Evolutionary conservation across 441 rosid genomes (phyloP), one percentile per base, ranked within the genome.

Genomic region (Pelargonium citronellum): DNA sequence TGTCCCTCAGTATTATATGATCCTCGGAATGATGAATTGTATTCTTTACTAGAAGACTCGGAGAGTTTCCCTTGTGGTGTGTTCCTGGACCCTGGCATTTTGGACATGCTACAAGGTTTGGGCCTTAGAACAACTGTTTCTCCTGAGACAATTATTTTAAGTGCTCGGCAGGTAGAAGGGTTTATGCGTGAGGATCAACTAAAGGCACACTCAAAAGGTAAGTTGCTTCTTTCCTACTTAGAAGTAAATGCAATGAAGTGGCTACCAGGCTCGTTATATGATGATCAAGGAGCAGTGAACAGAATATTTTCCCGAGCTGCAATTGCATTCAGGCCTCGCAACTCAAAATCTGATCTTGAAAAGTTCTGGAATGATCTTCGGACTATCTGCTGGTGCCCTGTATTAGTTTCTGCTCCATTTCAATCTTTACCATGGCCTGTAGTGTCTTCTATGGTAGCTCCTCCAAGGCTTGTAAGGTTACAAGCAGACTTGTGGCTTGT

Each of bases 351-450:
- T 81, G 96, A 89, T 77, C 82, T 95, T 66, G 90, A 87, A 74
- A 95, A 87, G 80, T 91, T 95, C 73, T 95, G 97, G 99, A 86
- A 73, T 80, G 92, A 90, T 82, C 87, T 95, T 69, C 89, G 84
- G 70, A 80, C 88, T 89, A 90, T 91, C 75, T 89, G 89, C 83
- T 95, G 99, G 99, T 95, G 99, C 80, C 99, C 99, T 13, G 99
- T 95, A 67, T 79, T 92, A 85, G 89, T 85, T 75, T 83, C 88
- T 78, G 84, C 97, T 71, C 99, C 99, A 73, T 91, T 87, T 82
- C 77, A 85, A 67, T 74, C 79, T 80, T 79, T 95, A 78, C 99
- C 99, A 62, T 95, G 99, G 99, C 97, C 97, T 69, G 81, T 81
- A 67, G 97, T 85, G 71, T 84, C 91, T 68, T 88, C 99, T 75